Conservation (phyloP, 495 filamentous ascomycete species). For the Trichoderma parareesei region DNA sequence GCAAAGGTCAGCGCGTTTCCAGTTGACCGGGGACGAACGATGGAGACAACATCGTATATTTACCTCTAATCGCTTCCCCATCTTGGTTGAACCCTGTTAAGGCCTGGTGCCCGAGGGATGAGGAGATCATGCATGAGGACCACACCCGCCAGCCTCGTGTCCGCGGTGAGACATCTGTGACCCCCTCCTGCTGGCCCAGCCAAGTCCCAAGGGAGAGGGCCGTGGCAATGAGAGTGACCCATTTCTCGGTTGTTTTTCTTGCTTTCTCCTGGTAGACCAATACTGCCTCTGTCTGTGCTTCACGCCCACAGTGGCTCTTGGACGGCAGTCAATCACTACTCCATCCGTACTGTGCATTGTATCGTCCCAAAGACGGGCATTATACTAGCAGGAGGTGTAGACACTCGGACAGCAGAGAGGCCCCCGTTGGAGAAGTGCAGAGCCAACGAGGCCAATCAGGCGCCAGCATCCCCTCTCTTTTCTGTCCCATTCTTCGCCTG, state of each 20-base stretch:
- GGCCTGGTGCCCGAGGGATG: neutral
- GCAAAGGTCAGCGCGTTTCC: neutral
- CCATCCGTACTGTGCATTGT: too few relatives aligned
- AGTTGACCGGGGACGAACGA: neutral
- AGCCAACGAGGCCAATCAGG: too few relatives aligned
- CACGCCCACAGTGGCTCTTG: neutral
- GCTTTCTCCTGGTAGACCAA: neutral
- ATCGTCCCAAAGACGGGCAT: too few relatives aligned
- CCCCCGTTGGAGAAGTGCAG: too few relatives aligned
- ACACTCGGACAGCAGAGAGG: too few relatives aligned
- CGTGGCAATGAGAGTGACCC: neutral
- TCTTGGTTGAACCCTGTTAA: neutral
- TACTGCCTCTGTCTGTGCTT: neutral
- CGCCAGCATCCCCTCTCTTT: too few relatives aligned
- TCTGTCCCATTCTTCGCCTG: neutral
- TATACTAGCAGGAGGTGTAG: too few relatives aligned
- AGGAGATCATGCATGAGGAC: neutral
- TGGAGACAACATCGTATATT: neutral
- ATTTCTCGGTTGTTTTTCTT: neutral
- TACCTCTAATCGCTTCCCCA: neutral
- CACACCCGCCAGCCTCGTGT: neutral
- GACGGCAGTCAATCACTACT: neutral
- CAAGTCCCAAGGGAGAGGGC: neutral
- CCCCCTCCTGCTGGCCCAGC: neutral
- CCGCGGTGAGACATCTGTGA: neutral